These are phyloP conservation scores for Blastobotrys apis DNA, from an alignment of 1,139 yeast species.

Conservation along the genomic window DNA sequence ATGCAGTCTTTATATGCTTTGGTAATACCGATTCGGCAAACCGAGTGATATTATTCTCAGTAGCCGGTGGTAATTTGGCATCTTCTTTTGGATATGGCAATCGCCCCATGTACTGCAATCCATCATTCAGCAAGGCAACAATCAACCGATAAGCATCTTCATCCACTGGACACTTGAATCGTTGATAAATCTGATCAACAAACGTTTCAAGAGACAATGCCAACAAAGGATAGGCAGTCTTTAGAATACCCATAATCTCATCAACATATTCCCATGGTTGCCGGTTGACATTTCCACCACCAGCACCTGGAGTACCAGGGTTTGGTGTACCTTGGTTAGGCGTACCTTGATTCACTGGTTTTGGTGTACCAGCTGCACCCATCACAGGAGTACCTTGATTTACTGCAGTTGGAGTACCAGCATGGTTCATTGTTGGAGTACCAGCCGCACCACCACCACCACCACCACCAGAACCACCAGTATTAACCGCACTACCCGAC, in stretches of 20 bases:
- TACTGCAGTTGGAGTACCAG: constrained; percentile 14
- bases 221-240: constrained; percentile 91
- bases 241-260: constrained; percentile 89
- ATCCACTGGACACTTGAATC: constrained; percentile 92
- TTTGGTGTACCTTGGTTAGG: constrained; percentile 14
- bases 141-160: constrained; percentile 95
- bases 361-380: constrained; percentile 15
- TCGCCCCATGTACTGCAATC: constrained; percentile 78
- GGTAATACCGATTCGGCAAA: constrained; percentile 95
- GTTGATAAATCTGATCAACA: constrained; percentile 90
- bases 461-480: constrained; percentile 36
- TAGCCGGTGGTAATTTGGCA: constrained; percentile 83
- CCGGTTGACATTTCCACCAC: constrained; percentile 29
- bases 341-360: constrained; percentile 13
- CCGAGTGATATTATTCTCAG: constrained; percentile 82
- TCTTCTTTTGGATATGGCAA: constrained; percentile 83
- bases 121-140: constrained; percentile 88
- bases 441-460: constrained; percentile 10
- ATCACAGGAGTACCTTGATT: too few species aligned
- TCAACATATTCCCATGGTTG: constrained; percentile 96
- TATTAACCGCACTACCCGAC: constrained; percentile 16
- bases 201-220: constrained; percentile 91
- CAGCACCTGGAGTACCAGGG: not conserved
- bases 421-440: constrained; percentile 15
- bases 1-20: constrained; percentile 81